Base-by-base conservation (phyloP, 1,139 yeast species). In the Yamadazyma jaroonii region DNA sequence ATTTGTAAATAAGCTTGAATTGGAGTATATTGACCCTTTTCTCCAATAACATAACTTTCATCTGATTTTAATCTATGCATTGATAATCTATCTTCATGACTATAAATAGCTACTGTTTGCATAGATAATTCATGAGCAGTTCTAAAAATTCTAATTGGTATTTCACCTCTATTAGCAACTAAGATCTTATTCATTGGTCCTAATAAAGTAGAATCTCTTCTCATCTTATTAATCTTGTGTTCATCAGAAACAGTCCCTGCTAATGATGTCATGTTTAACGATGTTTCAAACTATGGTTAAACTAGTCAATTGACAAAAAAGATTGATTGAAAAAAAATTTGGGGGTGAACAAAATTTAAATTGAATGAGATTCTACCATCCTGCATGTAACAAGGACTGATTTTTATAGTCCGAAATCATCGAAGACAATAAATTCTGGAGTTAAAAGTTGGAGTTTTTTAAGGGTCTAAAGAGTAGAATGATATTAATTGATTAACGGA, bases 151-250 rank as follows among this genome's bases (percentile, higher is more conserved):
- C 94, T 70, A 56, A 84, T 81, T 34, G 92, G 94, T 54, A 86
- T 86, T 64, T 90, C 98, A 53, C 97, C 97, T 67, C 98, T 79
- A 72, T 90, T 90, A 50, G 97, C 97, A 37, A 90, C 97, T 56
- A 84, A 66, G 53, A 85, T 76, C 67, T 85, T 85, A 67, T 82
- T 82, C 67, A 81, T 74, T 49, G 76, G 75, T 34, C 84, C 83
- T 48, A 79, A 62, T 35, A 79, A 77, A 40, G 79, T 67, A 36
- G 84, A 79, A 54, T 77, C 76, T 54, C 81, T 72, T 62, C 90
- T 77, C 69, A 79, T 64, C 50, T 68, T 69, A 56, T 70, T 70
- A 54, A 74, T 54, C 53, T 56, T 62, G 7, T 38, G 42, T 32
- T 44, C 50, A 31, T 43, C 56, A 46, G 54, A 42, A 25, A 27